phyloP scores from a whole-genome alignment of 805 yeast species.

The Tetrapisispora phaffii region DNA sequence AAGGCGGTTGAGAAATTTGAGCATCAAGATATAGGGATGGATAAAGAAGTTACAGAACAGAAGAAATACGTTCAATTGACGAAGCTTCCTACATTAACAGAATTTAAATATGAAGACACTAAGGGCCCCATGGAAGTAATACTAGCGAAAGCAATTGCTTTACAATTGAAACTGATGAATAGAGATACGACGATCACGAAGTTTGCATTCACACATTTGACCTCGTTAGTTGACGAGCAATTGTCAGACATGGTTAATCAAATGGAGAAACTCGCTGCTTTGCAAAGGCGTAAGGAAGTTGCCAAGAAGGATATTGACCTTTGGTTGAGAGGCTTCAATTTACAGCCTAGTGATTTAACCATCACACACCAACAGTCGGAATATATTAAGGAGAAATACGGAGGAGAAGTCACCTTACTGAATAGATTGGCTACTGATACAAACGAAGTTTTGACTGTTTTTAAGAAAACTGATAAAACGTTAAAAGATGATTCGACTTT shows the following conservation, averaged over 20 bases:
- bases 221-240: slow-evolving; percentile 29
- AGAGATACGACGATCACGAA: slow-evolving; percentile 24
- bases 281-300: slow-evolving; percentile 52
- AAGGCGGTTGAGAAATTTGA: neutral
- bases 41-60: too few relatives aligned
- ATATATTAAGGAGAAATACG: slow-evolving; percentile 10
- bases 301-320: slow-evolving; percentile 42
- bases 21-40: too few relatives aligned
- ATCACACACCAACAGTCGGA: slow-evolving; percentile 28
- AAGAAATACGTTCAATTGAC: slow-evolving; percentile 11
- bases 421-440: slow-evolving; percentile 3
- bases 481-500: slow-evolving; percentile 2
- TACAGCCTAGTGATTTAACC: slow-evolving; percentile 34
- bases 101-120: slow-evolving; percentile 8
- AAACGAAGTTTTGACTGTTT: slow-evolving; percentile 8
- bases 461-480: slow-evolving; percentile 8
- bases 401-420: slow-evolving; percentile 7
- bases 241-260: slow-evolving; percentile 32
- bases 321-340: slow-evolving; percentile 35
- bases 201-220: slow-evolving; percentile 33
- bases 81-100: slow-evolving; percentile 16
- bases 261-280: slow-evolving; percentile 42
- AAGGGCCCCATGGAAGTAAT: slow-evolving; percentile 11
- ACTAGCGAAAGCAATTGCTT: slow-evolving; percentile 29
- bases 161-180: slow-evolving; percentile 29